A percentile compares a stretch with the other conserved stretches of the same genome.
Evolutionary conservation across 805 yeast genomes (phyloP).

Genomic region (Isabelozyma heimii): DNA sequence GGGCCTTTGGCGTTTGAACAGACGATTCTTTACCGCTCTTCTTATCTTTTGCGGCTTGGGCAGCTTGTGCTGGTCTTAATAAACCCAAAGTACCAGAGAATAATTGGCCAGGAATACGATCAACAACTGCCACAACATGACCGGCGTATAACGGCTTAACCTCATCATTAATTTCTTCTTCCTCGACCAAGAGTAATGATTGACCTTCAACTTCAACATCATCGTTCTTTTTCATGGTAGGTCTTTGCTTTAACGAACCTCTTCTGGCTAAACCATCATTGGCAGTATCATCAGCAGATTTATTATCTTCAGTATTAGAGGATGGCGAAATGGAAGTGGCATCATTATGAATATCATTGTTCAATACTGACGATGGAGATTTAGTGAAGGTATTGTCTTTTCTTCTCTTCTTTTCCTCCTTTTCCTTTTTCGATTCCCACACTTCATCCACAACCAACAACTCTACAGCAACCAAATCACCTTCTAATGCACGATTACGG

Average conservation of each 20-base stretch:
- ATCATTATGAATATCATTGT: slow-evolving; percentile 76
- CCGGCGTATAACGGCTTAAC: slow-evolving; percentile 95
- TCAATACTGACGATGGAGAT: slow-evolving; percentile 35
- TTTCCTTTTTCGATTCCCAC: slow-evolving; percentile 94
- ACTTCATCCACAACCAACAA: slow-evolving; percentile 94
- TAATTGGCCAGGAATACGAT: slow-evolving; percentile 94
- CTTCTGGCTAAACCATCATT: slow-evolving; percentile 55
- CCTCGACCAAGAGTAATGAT: slow-evolving; percentile 84
- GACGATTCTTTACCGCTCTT: slow-evolving; percentile 46
- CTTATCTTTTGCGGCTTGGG: slow-evolving; percentile 67
- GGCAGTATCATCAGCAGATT: slow-evolving; percentile 29
- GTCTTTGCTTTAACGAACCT: slow-evolving; percentile 91
- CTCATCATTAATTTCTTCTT: slow-evolving; percentile 91
- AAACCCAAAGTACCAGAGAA: slow-evolving; percentile 93
- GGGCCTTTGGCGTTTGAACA: slow-evolving; percentile 50
- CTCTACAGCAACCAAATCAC: slow-evolving; percentile 95
- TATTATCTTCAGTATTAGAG: slow-evolving; percentile 22
- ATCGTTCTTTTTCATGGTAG: slow-evolving; percentile 95
- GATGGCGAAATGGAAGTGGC: slow-evolving; percentile 58
- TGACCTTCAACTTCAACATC: slow-evolving; percentile 99
- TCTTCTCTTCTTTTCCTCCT: slow-evolving; percentile 94
- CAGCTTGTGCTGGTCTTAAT: slow-evolving; percentile 93
- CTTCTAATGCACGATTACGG: slow-evolving; percentile 95
- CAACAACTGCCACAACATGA: slow-evolving; percentile 96
- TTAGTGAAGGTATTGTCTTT: slow-evolving; percentile 51